A percentile compares a stretch with the other conserved stretches of the same genome.
These are phyloP conservation scores for Candolleomyces efflorescens DNA, from an alignment of 768 basidiomycete genomes.

Conservation along the genomic window DNA sequence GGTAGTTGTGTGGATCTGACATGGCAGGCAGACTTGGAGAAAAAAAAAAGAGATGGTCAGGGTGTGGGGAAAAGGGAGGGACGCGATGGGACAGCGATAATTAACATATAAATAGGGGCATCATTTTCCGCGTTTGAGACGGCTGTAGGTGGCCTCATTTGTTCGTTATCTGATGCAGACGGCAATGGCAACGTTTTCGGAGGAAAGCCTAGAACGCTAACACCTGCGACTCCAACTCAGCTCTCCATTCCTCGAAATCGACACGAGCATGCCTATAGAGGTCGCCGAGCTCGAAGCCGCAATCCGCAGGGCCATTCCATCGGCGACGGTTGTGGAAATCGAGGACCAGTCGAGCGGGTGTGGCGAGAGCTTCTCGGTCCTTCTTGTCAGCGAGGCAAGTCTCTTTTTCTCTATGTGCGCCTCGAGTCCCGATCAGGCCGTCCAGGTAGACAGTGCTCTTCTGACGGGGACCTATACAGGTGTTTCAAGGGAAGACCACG, in stretches of 20 bases:
- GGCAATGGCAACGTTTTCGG: too few species aligned
- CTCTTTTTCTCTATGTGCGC: not conserved
- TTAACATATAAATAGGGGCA: constrained; percentile 4
- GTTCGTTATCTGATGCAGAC: constrained; percentile 1
- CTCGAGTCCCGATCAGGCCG: not conserved
- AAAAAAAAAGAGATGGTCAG: not conserved
- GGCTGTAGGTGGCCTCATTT: too few species aligned
- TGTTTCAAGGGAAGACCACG: constrained; percentile 74
- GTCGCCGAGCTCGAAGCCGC: constrained; percentile 51
- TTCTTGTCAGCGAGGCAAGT: constrained; percentile 72
- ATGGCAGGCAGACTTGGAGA: not conserved
- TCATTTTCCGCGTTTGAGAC: not conserved
- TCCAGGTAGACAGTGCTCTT: not conserved
- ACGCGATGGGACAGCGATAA: not conserved
- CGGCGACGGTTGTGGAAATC: constrained; percentile 59
- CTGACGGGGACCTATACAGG: constrained; percentile 28
- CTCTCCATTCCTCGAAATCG: constrained; percentile 2
- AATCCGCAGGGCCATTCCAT: constrained; percentile 57
- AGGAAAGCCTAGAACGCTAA: too few species aligned
- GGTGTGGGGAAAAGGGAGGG: not conserved
- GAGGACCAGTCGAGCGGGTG: constrained; percentile 78
- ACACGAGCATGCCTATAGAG: constrained; percentile 54
- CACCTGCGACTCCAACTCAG: not conserved
- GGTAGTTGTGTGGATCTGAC: constrained; percentile 10
- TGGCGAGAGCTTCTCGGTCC: constrained; percentile 69